Evolutionary conservation across 495 filamentous ascomycete genomes (phyloP), one percentile per base, ranked within the genome.

Genomic region (Melanomma pulvis-pyrius): DNA sequence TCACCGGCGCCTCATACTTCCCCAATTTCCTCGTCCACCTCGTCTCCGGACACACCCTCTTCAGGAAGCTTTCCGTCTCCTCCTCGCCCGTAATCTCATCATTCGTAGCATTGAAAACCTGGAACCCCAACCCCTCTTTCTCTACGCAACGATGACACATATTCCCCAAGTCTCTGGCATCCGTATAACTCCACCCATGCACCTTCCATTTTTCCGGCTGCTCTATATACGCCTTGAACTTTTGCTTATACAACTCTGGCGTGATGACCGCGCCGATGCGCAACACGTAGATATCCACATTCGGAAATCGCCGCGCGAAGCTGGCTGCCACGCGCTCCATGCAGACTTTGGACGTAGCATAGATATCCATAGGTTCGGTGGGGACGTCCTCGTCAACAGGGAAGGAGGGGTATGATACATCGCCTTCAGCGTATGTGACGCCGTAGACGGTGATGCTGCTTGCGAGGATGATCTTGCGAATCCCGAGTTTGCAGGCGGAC

Each of bases 401-500:
- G 32, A 53, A 62, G 48, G 25, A 48, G n/a, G 59, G 28, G 8
- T 12, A 62, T 6, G 15, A 2, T 17, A 46, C 48, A 32, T 53
- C 47, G 29, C 59, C 59, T 12, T 62, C 59, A 6, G 59, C 59
- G 22, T 62, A 62, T 1, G 59, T 62, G 8, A 62, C 32, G 9
- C 59, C 59, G 59, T 62, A 62, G 4, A 46, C 50, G 19, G 59
- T 62, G 12, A 62, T 24, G 19, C 28, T 36, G 47, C 44, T 51
- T 11, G 59, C 59, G 46, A 62, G 46, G 49, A 53, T 62, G 48
- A 62, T 52, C 28, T 62, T 53, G 8, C 22, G 28, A 26, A 62
- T 62, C 28, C 59, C 59, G 28, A 53, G 34, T 62, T 62, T 53
- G 57, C 57, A 60, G 25, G 57, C 57, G 21, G 57, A 47, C 34